phyloP scores from a whole-genome alignment of 176 grass and related monocot species.

The Otatea glauca region DNA sequence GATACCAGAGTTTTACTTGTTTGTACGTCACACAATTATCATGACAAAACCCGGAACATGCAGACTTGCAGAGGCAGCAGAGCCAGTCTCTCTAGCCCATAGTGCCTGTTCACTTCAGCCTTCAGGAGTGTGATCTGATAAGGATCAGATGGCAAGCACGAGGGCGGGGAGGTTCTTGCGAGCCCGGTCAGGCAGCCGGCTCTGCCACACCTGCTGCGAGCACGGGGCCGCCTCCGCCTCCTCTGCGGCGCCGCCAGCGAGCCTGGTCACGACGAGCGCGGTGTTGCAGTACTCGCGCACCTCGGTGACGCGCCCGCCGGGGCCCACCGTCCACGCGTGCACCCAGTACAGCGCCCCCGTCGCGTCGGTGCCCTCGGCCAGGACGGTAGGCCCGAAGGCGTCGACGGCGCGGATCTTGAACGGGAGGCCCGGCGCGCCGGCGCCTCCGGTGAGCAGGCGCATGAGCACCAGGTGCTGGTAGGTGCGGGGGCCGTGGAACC shows the following conservation, averaged over 20 bases:
- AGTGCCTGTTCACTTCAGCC: not conserved
- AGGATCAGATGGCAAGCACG: constrained; percentile 66
- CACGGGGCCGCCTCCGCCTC: not conserved
- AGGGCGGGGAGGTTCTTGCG: constrained; percentile 64
- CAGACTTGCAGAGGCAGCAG: too few species aligned
- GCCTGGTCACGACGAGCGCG: constrained; percentile 67
- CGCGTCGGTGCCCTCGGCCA: constrained; percentile 73
- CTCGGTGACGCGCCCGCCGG: constrained; percentile 61
- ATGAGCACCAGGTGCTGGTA: constrained; percentile 76
- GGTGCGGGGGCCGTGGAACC: constrained; percentile 84
- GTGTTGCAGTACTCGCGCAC: constrained; percentile 93
- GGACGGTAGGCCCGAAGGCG: constrained; percentile 68
- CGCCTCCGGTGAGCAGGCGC: constrained; percentile 70
- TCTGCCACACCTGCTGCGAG: constrained; percentile 61
- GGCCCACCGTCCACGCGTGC: constrained; percentile 80
- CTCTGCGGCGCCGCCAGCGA: constrained; percentile 17
- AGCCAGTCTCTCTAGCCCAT: not conserved
- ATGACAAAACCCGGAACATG: not conserved
- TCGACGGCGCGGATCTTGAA: constrained; percentile 52
- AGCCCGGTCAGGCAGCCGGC: constrained; percentile 49
- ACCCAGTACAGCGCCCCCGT: constrained; percentile 64
- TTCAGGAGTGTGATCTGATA: not conserved
- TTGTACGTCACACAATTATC: not conserved
- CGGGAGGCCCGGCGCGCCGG: constrained; percentile 26
- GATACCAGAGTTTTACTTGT: not conserved